phyloP scores from a whole-genome alignment of 192 early-diverging fungal species.

The Coemansia sp. region DNA sequence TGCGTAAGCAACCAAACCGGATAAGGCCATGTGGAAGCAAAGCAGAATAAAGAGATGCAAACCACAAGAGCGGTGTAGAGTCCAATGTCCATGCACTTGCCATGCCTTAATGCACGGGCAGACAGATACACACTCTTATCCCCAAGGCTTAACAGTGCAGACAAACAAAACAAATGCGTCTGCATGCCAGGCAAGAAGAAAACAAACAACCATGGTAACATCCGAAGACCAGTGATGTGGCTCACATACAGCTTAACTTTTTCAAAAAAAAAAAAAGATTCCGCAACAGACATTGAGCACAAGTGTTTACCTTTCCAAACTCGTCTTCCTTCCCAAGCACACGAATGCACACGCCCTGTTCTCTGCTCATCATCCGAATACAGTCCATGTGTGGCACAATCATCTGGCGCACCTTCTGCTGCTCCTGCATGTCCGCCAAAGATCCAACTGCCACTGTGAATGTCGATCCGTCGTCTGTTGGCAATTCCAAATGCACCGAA shows the following conservation, averaged over 20 bases:
- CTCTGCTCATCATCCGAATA: conserved; percentile 36
- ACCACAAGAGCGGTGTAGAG: too few species aligned
- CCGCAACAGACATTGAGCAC: neutral
- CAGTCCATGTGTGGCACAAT: conserved; percentile 18
- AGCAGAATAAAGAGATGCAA: too few species aligned
- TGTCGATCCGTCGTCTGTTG: neutral
- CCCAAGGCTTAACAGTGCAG: neutral
- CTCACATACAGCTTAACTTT: neutral
- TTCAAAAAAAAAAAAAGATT: neutral
- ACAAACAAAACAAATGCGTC: neutral
- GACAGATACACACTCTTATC: neutral
- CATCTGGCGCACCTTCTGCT: conserved; percentile 8
- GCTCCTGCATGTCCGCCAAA: conserved; percentile 7
- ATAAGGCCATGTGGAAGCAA: too few species aligned
- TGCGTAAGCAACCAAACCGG: too few species aligned
- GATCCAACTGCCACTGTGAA: conserved; percentile 16
- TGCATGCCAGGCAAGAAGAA: neutral
- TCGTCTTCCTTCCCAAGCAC: conserved; percentile 7
- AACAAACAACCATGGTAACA: conserved; percentile 7
- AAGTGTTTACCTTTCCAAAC: conserved; percentile 11
- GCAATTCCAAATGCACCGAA: conserved; percentile 7
- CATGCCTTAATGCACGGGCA: neutral
- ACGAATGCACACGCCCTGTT: conserved; percentile 29
- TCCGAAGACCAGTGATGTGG: neutral
- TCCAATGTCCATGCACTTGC: neutral